Percentiles rank a stretch among this genome's conserved stretches.
phyloP scores from a whole-genome alignment of 768 basidiomycete genomes.

The Hygrophoropsis aurantiaca region DNA sequence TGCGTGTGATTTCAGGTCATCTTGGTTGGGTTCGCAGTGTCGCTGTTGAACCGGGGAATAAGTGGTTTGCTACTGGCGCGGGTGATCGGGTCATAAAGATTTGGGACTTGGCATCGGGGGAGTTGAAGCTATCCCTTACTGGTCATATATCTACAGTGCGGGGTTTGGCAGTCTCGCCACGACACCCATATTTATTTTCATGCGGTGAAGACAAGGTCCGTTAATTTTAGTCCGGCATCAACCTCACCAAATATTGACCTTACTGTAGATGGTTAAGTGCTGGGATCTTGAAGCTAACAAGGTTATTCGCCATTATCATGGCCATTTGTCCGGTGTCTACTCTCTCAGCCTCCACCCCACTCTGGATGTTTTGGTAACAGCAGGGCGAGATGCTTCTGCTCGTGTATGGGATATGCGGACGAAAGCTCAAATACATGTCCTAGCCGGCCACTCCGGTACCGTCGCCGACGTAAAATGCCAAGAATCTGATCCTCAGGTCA shows the following conservation, averaged over 20 bases:
- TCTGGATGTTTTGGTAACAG: conserved; percentile 91
- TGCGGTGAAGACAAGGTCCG: conserved; percentile 96
- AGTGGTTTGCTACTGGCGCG: conserved; percentile 98
- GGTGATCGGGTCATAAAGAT: conserved; percentile 99
- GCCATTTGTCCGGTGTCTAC: conserved; percentile 98
- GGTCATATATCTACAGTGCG: conserved; percentile 98
- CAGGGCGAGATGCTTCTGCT: conserved; percentile 94
- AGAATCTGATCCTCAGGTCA: conserved; percentile 96
- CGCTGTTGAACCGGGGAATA: conserved; percentile 95
- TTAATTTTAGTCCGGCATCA: conserved; percentile 4
- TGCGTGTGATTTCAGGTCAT: conserved; percentile 96
- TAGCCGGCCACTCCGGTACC: conserved; percentile 92
- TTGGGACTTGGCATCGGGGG: conserved; percentile 98
- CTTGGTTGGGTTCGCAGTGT: conserved; percentile 96
- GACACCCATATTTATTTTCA: conserved; percentile 97
- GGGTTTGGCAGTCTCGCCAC: conserved; percentile 85
- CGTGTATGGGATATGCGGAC: conserved; percentile 99
- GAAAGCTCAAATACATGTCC: conserved; percentile 91
- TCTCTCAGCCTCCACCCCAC: conserved; percentile 91
- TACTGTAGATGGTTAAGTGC: conserved; percentile 96
- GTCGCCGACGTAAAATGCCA: conserved; percentile 96
- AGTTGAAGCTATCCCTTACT: conserved; percentile 92
- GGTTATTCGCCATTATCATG: conserved; percentile 98
- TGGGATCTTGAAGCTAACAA: conserved; percentile 99
- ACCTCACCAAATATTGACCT: not conserved